Evolutionary conservation across 164 flowering plant species (phyloP), one percentile per base, ranked within the genome.

Genomic region (Umbellularia californica): DNA sequence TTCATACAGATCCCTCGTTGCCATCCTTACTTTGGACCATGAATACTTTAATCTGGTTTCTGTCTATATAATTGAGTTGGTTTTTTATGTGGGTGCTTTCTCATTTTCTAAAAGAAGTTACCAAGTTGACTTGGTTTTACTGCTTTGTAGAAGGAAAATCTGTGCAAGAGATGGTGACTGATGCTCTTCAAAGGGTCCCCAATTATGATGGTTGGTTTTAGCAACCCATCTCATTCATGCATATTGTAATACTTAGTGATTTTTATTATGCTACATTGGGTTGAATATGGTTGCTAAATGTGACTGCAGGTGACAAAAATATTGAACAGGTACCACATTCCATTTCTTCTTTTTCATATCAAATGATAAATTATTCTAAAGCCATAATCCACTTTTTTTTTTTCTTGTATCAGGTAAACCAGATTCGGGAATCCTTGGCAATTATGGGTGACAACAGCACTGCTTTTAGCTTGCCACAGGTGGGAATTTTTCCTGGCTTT

Each of bases 401-500:
- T 25, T 24, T 30, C 69, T 73, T 76, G 47, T 41, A 69, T 78
- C 90, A 95, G 99, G 92, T 96, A 70, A 96, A 96, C 79, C 99
- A 89, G 85, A 96, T 96, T 72, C 90, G 99, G 20, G 97, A 96
- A 23, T 96, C 98, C 52, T 79, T 96, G 79, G 97, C 97, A 70
- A 79, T 90, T 23, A 96, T 96, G 99, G 99, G 99, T 77, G 91
- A 91, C 74, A 96, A 92, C 80, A 96, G 96, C 82, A 96, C 99
- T 2, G 98, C 99, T 35, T 96, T 94, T 78, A 94, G 99, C 87
- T 87, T 96, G 76, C 99, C 99, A 23, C 99, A 94, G 85, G 99
- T 96, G 81, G 74, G 85, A 15, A 30, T 68, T 30, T 20, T 3
- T 75, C 82, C 64, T n/a, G 41, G 17, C 27, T 72, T 62, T 47